phyloP scores from a whole-genome alignment of 2,329 filamentous ascomycete genomes.

The Colletotrichum cuscutae region DNA sequence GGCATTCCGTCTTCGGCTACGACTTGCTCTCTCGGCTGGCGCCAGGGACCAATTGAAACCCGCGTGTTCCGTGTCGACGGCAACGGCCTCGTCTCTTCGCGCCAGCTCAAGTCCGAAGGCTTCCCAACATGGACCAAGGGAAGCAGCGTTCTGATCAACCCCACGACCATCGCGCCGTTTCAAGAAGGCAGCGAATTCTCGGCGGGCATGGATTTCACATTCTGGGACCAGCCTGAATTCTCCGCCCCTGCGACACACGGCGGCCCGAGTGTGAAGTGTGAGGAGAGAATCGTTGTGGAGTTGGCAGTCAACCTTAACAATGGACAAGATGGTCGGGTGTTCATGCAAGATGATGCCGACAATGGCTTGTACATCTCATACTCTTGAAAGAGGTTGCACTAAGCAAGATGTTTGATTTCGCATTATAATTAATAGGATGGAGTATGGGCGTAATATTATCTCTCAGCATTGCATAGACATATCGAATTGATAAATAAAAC shows the following conservation, averaged over 20 bases:
- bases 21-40: constrained; percentile 43
- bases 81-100: constrained; percentile 38
- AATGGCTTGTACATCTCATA: constrained; percentile 19
- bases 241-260: neutral
- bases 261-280: constrained; percentile 13
- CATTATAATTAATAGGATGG: no score
- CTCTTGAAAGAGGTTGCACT: neutral
- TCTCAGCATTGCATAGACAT: no score
- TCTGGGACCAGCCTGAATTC: constrained; percentile 18
- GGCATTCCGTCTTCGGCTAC: constrained; percentile 43
- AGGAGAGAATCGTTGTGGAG: constrained; percentile 22
- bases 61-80: constrained; percentile 49
- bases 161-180: constrained; percentile 16
- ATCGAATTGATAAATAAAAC: no score
- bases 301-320: constrained; percentile 21
- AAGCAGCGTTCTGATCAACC: constrained; percentile 13
- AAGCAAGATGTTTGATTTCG: no score
- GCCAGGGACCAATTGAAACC: constrained; percentile 47
- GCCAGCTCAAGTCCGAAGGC: constrained; percentile 18
- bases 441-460: accelerated
- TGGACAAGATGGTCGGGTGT: constrained; percentile 14
- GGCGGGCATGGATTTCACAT: constrained; percentile 12
- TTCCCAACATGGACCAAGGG: constrained; percentile 13
- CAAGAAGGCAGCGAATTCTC: neutral
- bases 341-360: constrained; percentile 23